Percentiles rank a stretch among this genome's conserved stretches.
phyloP scores from a whole-genome alignment of 2,329 filamentous ascomycete genomes.

The Aspergillus calidoustus region DNA sequence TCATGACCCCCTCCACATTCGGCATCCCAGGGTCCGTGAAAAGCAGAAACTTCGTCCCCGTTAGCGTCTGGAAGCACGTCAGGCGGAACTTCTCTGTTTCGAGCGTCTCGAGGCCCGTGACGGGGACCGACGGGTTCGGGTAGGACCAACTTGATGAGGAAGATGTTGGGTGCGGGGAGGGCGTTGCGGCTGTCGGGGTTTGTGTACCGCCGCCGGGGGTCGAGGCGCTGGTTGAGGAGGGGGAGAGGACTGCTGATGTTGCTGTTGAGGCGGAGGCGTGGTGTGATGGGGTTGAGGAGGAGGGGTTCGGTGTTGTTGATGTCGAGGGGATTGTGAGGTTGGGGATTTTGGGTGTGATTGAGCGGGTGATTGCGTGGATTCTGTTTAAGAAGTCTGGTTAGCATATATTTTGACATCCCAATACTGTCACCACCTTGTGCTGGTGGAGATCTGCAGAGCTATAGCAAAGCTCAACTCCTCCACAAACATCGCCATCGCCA shows the following conservation, averaged over 20 bases:
- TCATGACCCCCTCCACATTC: slow-evolving; percentile 82
- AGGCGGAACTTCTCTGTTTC: slow-evolving; percentile 94
- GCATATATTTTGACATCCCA: neutral
- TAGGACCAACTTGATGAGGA: slow-evolving; percentile 30
- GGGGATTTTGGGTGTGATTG: slow-evolving; percentile 53
- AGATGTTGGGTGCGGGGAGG: slow-evolving; percentile 13
- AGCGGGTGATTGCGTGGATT: slow-evolving; percentile 68
- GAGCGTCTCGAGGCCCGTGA: slow-evolving; percentile 81
- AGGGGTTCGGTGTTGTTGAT: neutral
- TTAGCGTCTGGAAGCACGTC: slow-evolving; percentile 94
- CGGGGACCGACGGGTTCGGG: slow-evolving; percentile 38
- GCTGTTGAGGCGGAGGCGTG: slow-evolving; percentile 21
- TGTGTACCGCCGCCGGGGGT: slow-evolving; percentile 15
- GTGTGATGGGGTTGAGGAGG: neutral
- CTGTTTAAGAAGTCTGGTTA: slow-evolving; percentile 35
- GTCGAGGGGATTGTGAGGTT: slow-evolving; percentile 14
- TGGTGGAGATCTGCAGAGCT: neutral
- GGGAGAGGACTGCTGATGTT: slow-evolving; percentile 23
- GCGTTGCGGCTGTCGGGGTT: slow-evolving; percentile 27
- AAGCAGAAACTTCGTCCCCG: slow-evolving; percentile 91
- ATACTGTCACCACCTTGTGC: neutral
- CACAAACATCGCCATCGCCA: no score
- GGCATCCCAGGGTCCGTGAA: slow-evolving; percentile 88
- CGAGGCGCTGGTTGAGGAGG: slow-evolving; percentile 30
- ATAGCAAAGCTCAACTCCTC: neutral